Conservation (phyloP, 2,329 filamentous ascomycete genomes). For the Myriangium duriaei region DNA sequence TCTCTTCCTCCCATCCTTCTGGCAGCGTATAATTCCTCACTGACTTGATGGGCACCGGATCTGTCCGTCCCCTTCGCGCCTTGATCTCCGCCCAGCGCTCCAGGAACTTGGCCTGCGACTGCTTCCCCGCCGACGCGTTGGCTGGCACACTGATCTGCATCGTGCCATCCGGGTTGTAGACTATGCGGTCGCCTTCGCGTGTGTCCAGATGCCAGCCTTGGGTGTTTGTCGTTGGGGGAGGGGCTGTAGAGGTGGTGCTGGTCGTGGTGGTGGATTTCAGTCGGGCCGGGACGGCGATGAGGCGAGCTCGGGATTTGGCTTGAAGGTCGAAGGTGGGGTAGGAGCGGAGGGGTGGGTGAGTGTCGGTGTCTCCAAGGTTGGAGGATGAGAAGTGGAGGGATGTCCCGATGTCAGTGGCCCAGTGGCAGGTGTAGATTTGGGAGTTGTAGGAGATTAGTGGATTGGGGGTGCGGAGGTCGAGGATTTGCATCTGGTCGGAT, state of each 20-base stretch:
- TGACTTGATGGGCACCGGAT: constrained; percentile 19
- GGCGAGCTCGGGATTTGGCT: constrained; percentile 55
- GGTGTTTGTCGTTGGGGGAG: constrained; percentile 5
- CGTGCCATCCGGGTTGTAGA: constrained; percentile 2
- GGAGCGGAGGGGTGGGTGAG: constrained; percentile 37
- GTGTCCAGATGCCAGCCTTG: not conserved
- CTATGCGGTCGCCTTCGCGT: constrained; percentile 10
- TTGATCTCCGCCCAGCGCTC: constrained; percentile 29
- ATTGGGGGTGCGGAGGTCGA: constrained; percentile 65
- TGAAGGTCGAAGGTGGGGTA: constrained; percentile 55
- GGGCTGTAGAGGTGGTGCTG: constrained; percentile 12
- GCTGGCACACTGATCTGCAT: constrained; percentile 10
- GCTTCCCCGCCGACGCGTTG: constrained; percentile 9
- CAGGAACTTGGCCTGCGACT: constrained; percentile 26
- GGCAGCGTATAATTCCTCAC: constrained; percentile 16
- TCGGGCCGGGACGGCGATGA: constrained; percentile 54
- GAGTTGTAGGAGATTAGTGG: constrained; percentile 72
- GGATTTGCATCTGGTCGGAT: constrained; percentile 49
- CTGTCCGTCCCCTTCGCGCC: constrained; percentile 27
- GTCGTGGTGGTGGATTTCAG: constrained; percentile 24
- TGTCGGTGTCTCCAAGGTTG: constrained; percentile 25
- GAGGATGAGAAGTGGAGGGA: constrained; percentile 47
- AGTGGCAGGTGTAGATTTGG: constrained; percentile 64
- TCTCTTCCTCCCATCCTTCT: constrained; percentile 12
- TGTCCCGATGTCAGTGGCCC: constrained; percentile 74